phyloP scores from a whole-genome alignment of 148 eudicot genomes.

The Nyssa sinensis region DNA sequence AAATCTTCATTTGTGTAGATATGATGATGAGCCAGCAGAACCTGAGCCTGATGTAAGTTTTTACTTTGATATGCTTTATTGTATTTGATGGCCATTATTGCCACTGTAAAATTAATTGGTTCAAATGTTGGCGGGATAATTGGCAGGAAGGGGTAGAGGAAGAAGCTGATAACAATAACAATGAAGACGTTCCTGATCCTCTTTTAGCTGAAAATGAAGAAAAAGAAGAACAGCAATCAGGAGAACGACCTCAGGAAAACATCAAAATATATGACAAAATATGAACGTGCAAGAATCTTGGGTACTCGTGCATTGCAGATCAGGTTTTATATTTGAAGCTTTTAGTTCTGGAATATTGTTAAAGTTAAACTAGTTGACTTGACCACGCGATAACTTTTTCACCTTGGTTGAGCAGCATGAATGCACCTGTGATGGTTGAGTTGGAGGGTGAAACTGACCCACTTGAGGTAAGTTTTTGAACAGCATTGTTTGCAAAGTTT shows the following conservation, averaged over 20 bases:
- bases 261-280: slow-evolving; percentile 81
- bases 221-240: slow-evolving; percentile 52
- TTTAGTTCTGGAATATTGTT: background rate
- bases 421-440: slow-evolving; percentile 74
- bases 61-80: background rate
- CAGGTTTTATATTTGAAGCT: slow-evolving; percentile 26
- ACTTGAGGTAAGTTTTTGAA: slow-evolving; percentile 46
- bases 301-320: slow-evolving; percentile 66
- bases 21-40: slow-evolving; percentile 48
- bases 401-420: slow-evolving; percentile 43
- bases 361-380: background rate
- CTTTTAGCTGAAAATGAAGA: slow-evolving; percentile 63
- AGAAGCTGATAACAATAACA: slow-evolving; percentile 39
- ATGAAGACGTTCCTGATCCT: slow-evolving; percentile 68
- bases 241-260: slow-evolving; percentile 71
- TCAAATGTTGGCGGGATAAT: background rate
- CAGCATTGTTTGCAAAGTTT: slow-evolving; percentile 6
- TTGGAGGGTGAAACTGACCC: slow-evolving; percentile 70
- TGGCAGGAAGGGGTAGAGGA: slow-evolving; percentile 66
- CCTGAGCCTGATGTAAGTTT: slow-evolving; percentile 44
- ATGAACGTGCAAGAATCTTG: slow-evolving; percentile 59
- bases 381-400: background rate
- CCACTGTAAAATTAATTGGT: background rate
- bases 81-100: slow-evolving; percentile 1
- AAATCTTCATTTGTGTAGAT: slow-evolving; percentile 25